Percentiles rank a stretch among this genome's conserved stretches.
These are phyloP conservation scores for Solanum medicagineum DNA, from an alignment of 257 asterid species.

Conservation along the genomic window DNA sequence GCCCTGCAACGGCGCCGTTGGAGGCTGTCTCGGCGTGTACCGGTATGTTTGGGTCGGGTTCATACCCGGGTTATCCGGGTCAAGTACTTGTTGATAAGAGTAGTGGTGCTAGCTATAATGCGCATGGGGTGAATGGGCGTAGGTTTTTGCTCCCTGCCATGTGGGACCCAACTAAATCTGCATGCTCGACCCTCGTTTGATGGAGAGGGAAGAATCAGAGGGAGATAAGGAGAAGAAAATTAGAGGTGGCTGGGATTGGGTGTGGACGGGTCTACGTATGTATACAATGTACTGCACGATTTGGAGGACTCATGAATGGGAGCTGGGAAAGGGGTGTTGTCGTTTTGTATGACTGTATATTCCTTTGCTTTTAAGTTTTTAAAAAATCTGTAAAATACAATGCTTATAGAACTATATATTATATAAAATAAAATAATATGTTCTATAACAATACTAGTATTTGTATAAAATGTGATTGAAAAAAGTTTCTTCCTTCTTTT, in stretches of 20 bases:
- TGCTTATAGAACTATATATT: neutral
- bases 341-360: slow-evolving; percentile 32
- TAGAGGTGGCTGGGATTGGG: neutral
- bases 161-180: slow-evolving; percentile 65
- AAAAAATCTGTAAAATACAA: neutral
- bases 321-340: slow-evolving; percentile 3
- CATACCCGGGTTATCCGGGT: slow-evolving; percentile 69
- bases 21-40: slow-evolving; percentile 80
- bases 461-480: neutral
- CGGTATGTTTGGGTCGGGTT: slow-evolving; percentile 62
- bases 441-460: neutral
- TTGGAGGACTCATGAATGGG: neutral
- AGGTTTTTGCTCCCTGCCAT: slow-evolving; percentile 76
- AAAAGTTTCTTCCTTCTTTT: neutral
- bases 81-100: slow-evolving; percentile 30
- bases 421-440: neutral
- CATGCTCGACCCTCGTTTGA: slow-evolving; percentile 63
- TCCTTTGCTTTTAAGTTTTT: neutral
- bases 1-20: slow-evolving; percentile 56
- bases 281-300: neutral
- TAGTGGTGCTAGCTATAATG: slow-evolving; percentile 60
- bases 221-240: neutral
- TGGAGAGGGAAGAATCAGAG: too few species aligned
- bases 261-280: slow-evolving; percentile 21
- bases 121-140: slow-evolving; percentile 57